These are phyloP conservation scores for Penicillium sp. DNA, from an alignment of 2,329 filamentous ascomycete species.

Conservation along the genomic window DNA sequence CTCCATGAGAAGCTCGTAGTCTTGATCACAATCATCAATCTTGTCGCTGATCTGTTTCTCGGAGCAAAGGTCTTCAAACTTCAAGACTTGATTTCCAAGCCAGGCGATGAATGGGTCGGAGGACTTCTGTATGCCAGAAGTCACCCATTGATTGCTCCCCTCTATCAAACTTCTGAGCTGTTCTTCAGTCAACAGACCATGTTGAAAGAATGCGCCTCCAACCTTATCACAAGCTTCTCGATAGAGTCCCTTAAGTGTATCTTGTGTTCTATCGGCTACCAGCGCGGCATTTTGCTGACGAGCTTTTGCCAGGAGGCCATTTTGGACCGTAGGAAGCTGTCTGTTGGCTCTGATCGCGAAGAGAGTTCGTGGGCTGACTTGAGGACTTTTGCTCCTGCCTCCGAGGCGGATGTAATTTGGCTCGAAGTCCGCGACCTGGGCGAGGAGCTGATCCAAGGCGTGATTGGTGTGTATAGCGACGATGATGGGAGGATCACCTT, in stretches of 20 bases:
- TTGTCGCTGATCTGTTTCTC: constrained; percentile 56
- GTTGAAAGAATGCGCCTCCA: constrained; percentile 51
- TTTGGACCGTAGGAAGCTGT: constrained; percentile 38
- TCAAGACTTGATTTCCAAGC: constrained; percentile 56
- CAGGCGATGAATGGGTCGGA: constrained; percentile 55
- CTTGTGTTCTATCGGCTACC: constrained; percentile 39
- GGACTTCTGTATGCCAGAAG: constrained; percentile 31
- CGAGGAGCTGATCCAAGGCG: constrained; percentile 79
- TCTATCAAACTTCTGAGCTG: constrained; percentile 65
- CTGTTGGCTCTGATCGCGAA: constrained; percentile 58
- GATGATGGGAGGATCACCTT: constrained; percentile 68
- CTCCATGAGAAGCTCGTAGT: constrained; percentile 63
- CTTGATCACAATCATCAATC: constrained; percentile 62
- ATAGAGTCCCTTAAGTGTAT: constrained; percentile 48
- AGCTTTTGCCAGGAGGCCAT: constrained; percentile 45
- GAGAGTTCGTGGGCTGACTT: constrained; percentile 67
- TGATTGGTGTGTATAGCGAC: constrained; percentile 89
- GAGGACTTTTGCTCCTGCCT: constrained; percentile 66
- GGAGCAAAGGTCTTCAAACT: constrained; percentile 48
- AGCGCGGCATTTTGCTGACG: constrained; percentile 48
- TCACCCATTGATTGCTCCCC: constrained; percentile 50
- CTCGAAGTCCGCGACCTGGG: constrained; percentile 64
- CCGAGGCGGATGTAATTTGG: constrained; percentile 67
- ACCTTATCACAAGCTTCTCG: constrained; percentile 33
- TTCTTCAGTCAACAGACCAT: constrained; percentile 61